Percentiles rank a stretch among this genome's conserved stretches.
Conservation (phyloP, 768 basidiomycete species). For the Lentinus brumalis region DNA sequence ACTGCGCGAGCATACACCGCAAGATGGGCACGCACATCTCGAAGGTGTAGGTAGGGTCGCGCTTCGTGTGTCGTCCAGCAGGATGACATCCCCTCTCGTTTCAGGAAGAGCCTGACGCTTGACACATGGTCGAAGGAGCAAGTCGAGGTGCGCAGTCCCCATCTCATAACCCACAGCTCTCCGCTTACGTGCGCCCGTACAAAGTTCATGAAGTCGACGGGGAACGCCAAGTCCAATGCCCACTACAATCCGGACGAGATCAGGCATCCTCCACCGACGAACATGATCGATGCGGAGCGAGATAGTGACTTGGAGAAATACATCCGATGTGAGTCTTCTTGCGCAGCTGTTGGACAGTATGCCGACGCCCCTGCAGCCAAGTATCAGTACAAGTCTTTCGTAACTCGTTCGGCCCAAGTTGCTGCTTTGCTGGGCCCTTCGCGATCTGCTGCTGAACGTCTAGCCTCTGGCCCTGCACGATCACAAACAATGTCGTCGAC, state of each 20-base stretch:
- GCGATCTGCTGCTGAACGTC: constrained; percentile 26
- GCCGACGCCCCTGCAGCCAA: constrained; percentile 51
- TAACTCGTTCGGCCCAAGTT: constrained; percentile 38
- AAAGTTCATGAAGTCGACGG: constrained; percentile 77
- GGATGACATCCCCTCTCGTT: neutral
- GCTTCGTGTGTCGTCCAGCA: neutral
- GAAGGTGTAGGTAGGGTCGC: constrained; percentile 75
- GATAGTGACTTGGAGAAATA: constrained; percentile 91
- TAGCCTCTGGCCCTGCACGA: constrained; percentile 17
- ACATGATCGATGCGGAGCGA: constrained; percentile 73
- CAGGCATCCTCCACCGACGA: constrained; percentile 80
- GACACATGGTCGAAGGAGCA: constrained; percentile 90
- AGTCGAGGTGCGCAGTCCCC: constrained; percentile 62
- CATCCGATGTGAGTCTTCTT: constrained; percentile 67
- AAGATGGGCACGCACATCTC: constrained; percentile 93
- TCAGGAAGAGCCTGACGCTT: constrained; percentile 86
- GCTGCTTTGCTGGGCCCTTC: constrained; percentile 34
- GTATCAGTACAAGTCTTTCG: constrained; percentile 76
- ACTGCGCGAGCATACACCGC: constrained; percentile 89
- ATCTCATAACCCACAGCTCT: constrained; percentile 1
- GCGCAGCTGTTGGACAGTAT: neutral
- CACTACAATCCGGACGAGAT: constrained; percentile 83
- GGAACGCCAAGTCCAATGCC: constrained; percentile 80
- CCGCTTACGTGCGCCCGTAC: neutral
- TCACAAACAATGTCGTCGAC: constrained; percentile 25